Conservation (phyloP, 1,139 yeast species). For the Taiozyma sp. region DNA sequence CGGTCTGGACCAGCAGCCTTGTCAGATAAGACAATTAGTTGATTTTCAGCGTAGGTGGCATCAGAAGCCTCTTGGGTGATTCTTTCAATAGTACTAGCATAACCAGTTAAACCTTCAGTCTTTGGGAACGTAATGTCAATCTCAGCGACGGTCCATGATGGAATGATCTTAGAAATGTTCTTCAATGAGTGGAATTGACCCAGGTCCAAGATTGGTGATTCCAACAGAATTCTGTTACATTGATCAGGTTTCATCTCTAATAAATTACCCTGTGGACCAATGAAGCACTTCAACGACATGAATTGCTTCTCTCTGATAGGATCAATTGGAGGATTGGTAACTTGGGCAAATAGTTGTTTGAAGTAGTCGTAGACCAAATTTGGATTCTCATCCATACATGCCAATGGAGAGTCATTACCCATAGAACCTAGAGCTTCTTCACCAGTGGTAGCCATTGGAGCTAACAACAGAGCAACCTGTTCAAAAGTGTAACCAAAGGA, state of each 20-base stretch:
- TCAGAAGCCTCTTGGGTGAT: conserved; percentile 84
- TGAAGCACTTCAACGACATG: conserved; percentile 94
- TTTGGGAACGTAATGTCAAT: conserved; percentile 91
- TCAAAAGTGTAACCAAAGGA: conserved; percentile 94
- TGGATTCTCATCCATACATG: conserved; percentile 93
- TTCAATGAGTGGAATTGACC: conserved; percentile 71
- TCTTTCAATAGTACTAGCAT: conserved; percentile 78
- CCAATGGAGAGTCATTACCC: conserved; percentile 98
- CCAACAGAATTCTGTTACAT: conserved; percentile 80
- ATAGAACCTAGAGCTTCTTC: conserved; percentile 96
- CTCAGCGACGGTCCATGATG: conserved; percentile 77
- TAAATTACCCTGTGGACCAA: conserved; percentile 96
- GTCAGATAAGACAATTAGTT: conserved; percentile 76
- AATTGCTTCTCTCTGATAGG: conserved; percentile 96
- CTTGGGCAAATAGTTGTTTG: conserved; percentile 96
- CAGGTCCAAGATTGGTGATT: conserved; percentile 77
- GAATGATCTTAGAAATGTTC: conserved; percentile 69
- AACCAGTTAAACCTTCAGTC: conserved; percentile 80
- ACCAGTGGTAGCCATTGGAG: conserved; percentile 91
- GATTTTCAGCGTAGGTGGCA: conserved; percentile 74
- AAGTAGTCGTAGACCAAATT: conserved; percentile 88
- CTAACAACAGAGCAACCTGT: conserved; percentile 77
- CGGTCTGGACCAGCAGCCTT: conserved; percentile 54
- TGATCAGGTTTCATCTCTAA: conserved; percentile 90
- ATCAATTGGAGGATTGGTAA: conserved; percentile 97